phyloP scores from a whole-genome alignment of 192 early-diverging fungal species.

The Hyaloraphidium curvatum region DNA sequence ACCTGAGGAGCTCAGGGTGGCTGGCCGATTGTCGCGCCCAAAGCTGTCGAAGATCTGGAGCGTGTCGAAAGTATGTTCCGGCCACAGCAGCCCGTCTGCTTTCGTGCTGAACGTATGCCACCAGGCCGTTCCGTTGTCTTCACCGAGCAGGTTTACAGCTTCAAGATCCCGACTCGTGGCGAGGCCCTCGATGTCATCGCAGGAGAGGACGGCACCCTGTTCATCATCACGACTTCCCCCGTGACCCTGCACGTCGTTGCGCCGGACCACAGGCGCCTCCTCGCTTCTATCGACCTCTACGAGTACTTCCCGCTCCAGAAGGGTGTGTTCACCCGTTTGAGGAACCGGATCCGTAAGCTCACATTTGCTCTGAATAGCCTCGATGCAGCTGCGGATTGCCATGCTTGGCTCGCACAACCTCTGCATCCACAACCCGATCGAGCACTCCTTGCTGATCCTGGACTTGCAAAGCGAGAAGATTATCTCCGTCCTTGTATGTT shows the following conservation, averaged over 20 bases:
- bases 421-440: slow-evolving; percentile 35
- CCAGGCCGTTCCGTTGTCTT: slow-evolving; percentile 30
- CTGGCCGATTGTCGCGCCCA: slow-evolving; percentile 28
- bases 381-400: slow-evolving; percentile 5
- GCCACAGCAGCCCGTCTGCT: neutral
- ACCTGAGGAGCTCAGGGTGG: too few species aligned
- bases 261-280: slow-evolving; percentile 23
- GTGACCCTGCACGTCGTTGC: slow-evolving; percentile 32
- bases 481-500: slow-evolving; percentile 17
- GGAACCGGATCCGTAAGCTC: neutral
- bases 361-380: neutral
- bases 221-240: slow-evolving; percentile 37
- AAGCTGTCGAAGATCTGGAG: slow-evolving; percentile 25
- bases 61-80: slow-evolving; percentile 21
- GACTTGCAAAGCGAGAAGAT: slow-evolving; percentile 28
- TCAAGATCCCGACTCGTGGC: slow-evolving; percentile 41
- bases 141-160: slow-evolving; percentile 46
- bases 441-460: slow-evolving; percentile 29
- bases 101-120: neutral
- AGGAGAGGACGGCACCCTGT: slow-evolving; percentile 28
- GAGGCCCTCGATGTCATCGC: slow-evolving; percentile 38
- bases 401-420: slow-evolving; percentile 17
- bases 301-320: slow-evolving; percentile 48
- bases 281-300: slow-evolving; percentile 34
- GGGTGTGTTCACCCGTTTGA: too few species aligned